These are phyloP conservation scores for Phytophthora agathidicida DNA, from an alignment of 352 stramenopile species.

Conservation along the genomic window DNA sequence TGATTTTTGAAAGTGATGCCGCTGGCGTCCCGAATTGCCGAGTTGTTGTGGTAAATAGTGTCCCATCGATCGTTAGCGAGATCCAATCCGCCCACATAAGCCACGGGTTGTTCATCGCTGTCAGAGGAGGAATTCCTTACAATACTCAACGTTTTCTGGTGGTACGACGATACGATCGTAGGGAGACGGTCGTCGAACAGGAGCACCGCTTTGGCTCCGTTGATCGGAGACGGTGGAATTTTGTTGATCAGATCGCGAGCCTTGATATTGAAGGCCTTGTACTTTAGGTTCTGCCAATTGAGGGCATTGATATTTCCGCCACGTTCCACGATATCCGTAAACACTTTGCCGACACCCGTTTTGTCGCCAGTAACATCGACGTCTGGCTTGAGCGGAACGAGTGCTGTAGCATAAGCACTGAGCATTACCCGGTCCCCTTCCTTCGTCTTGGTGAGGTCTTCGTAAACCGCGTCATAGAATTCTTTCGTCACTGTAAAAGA, in stretches of 20 bases:
- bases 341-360: constrained; percentile 39
- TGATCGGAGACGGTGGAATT: constrained; percentile 19
- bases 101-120: constrained; percentile 23
- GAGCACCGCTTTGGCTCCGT: constrained; percentile 30
- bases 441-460: constrained; percentile 40
- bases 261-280: constrained; percentile 45
- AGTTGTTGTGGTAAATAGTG: constrained; percentile 55
- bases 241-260: constrained; percentile 52
- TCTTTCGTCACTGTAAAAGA: constrained; percentile 46
- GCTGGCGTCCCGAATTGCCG: constrained; percentile 33
- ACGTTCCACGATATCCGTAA: constrained; percentile 39
- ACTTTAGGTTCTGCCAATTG: constrained; percentile 58
- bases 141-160: constrained; percentile 61
- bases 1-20: constrained; percentile 46
- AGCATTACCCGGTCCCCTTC: constrained; percentile 40
- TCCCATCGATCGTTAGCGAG: constrained; percentile 67
- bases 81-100: constrained; percentile 64
- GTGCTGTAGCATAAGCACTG: constrained; percentile 50
- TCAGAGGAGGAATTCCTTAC: constrained; percentile 3
- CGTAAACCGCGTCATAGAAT: constrained; percentile 54
- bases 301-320: constrained; percentile 54
- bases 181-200: constrained; percentile 64
- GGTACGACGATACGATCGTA: constrained; percentile 41
- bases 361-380: constrained; percentile 21
- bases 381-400: constrained; percentile 50